phyloP scores from a whole-genome alignment of 495 filamentous ascomycete genomes.

The Penicillium silybi region DNA sequence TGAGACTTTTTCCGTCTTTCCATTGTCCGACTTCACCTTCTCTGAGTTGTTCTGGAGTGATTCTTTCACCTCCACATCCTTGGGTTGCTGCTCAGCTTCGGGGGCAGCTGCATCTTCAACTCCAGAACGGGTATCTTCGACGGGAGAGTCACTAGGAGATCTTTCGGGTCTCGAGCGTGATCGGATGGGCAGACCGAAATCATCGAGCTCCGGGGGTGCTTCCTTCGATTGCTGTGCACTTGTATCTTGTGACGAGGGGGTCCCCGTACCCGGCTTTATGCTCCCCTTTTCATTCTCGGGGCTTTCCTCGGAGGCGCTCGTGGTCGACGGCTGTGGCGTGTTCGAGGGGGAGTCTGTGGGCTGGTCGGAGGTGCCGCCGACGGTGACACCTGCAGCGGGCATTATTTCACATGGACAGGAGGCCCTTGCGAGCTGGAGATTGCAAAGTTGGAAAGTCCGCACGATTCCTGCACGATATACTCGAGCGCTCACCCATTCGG shows the following conservation, averaged over 20 bases:
- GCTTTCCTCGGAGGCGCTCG: slow-evolving; percentile 7
- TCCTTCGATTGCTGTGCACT: slow-evolving; percentile 11
- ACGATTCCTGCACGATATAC: slow-evolving; percentile 13
- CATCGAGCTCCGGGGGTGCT: slow-evolving; percentile 32
- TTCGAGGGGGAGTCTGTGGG: slow-evolving; percentile 11
- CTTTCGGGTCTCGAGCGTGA: slow-evolving; percentile 17
- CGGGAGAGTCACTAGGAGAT: slow-evolving; percentile 14
- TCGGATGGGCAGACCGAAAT: slow-evolving; percentile 46
- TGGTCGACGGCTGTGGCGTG: slow-evolving; percentile 5
- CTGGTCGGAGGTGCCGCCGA: slow-evolving; percentile 17
- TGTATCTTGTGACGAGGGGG: background rate
- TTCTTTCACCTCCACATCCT: slow-evolving; percentile 1
- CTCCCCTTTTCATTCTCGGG: slow-evolving; percentile 18
- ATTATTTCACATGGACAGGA: slow-evolving; percentile 28
- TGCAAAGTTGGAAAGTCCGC: slow-evolving; percentile 4
- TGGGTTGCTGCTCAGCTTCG: background rate
- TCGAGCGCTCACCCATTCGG: slow-evolving; percentile 23
- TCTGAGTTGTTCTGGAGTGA: background rate
- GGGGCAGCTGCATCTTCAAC: slow-evolving; percentile 8
- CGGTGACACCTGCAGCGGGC: slow-evolving; percentile 21
- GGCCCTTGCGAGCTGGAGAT: slow-evolving; percentile 8
- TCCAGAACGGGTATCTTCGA: slow-evolving; percentile 21
- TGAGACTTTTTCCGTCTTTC: background rate
- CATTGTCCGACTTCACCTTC: background rate
- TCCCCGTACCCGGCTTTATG: slow-evolving; percentile 3